Base-by-base conservation (phyloP, 2,329 filamentous ascomycete species). In the Cylindrodendrum hubeiense region DNA sequence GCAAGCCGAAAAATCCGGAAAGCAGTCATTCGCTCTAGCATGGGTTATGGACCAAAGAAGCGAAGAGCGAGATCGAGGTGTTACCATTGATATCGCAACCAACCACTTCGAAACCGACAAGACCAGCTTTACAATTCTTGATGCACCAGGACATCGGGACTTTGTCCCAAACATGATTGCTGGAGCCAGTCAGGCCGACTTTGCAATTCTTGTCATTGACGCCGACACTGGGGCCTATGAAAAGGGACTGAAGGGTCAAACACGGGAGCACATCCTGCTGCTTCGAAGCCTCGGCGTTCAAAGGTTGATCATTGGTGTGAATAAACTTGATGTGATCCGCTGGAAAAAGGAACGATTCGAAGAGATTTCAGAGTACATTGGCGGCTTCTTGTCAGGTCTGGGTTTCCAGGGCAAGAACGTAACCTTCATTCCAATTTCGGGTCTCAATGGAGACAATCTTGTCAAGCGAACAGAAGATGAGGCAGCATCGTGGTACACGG, bases 131-230 rank as follows among this genome's bases (percentile, higher is more conserved):
- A 98, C 96, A 1, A 97, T 99, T 49, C 86, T 99, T 5, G 96
- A 99, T 77, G 95, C 96, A 0, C 96, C 96, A 0, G 96, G 96
- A 0, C 96, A 99, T 79, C 89, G 91, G 66, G 96, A 99, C 77
- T 99, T 98, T 76, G 94, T 99, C 21, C 96, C 96, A 1, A 99
- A 98, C 79, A 99, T 99, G 96, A 98, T 99, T 77, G 95, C 95
- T 2, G 96, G 96, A 15, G 94, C 95, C 4, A 96, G 93, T 64
- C 95, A 98, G 80, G 97, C 96, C 10, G 96, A 99, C 78, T 96
- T 98, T 79, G 96, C 95, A 0, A 92, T 99, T 1, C 84, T 99
- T 3, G 96, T 99, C 21, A 93, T 99, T 65, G 96, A 99, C 77
- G 92, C 95, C 5, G 91, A 92, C 63, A 93, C 89, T 0, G 96